Percentiles rank a stretch among this genome's conserved stretches.
Evolutionary conservation across 2,329 filamentous ascomycete genomes (phyloP).

Genomic region (Fusarium sp.): DNA sequence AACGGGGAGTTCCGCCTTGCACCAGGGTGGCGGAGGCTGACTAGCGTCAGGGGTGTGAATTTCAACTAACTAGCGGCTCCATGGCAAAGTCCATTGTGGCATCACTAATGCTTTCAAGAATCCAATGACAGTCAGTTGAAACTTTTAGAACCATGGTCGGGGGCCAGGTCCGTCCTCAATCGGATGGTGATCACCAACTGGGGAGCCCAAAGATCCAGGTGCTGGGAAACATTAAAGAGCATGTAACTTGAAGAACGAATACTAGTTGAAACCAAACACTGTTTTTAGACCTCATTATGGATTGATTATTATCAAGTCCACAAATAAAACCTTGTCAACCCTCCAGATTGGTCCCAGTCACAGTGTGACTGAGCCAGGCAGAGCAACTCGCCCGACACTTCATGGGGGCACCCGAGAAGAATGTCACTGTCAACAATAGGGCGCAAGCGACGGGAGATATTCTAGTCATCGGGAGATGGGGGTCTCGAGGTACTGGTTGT

Average conservation of each 20-base stretch:
- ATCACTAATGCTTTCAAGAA: neutral
- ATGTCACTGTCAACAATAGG: neutral
- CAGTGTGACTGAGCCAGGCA: neutral
- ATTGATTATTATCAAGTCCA: neutral
- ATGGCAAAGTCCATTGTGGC: neutral
- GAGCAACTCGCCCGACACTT: neutral
- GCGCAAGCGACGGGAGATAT: neutral
- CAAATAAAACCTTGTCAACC: neutral
- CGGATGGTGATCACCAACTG: neutral
- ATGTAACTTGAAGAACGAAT: neutral
- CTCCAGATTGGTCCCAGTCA: neutral
- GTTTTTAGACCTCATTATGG: neutral
- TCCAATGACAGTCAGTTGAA: neutral
- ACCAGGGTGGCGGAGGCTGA: neutral
- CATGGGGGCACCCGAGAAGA: neutral
- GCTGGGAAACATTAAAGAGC: neutral
- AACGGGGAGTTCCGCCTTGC: neutral
- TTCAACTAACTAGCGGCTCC: neutral
- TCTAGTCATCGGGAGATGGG: neutral
- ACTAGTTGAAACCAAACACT: neutral
- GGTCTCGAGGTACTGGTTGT: neutral
- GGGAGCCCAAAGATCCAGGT: neutral
- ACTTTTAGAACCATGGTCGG: neutral
- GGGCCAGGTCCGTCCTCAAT: neutral
- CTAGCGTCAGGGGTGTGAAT: neutral